Base-by-base conservation (phyloP, 2,329 filamentous ascomycete species). In the Fusarium circinatum region DNA sequence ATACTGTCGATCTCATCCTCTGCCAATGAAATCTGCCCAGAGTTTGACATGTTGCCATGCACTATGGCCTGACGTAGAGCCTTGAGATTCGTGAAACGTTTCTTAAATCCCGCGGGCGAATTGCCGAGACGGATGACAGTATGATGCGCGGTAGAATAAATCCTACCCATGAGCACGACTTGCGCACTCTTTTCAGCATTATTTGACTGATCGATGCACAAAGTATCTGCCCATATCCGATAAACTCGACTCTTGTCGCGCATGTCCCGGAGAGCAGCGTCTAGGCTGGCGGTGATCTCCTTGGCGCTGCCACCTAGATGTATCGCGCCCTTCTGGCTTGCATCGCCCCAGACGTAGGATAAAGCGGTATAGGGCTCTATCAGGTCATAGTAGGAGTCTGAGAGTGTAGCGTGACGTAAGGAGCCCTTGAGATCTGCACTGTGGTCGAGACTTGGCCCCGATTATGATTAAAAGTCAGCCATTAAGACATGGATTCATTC, bases 31-130 rank as follows among this genome's bases (percentile, higher is more conserved):
- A 48, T 10, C 10, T 8, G 26, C 9, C 14, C 20, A 6, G 17
- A 5, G 2, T 4, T 14, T 17, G 26, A 17, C 2, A 14, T 12
- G 2, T 17, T 48, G 1, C 6, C 26, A 48, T 9, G 10, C 14
- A n/a, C 30, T 10, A 2, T 10, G 0, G 10, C 17, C 45, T 30
- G 20, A 2, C 5, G 30, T 30, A 13, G 20, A 30, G 5, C 10
- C 7, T 12, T 30, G 14, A 49, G 20, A 49, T n/a, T 3, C 6
- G 3, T 30, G 28, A 30, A n/a, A 7, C n/a, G 4, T 4, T 30
- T 30, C 6, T n/a, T 3, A 6, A n/a, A 49, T 6, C 20, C 14
- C 2, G 14, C 0, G 0, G 45, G 45, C 10, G 14, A 48, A 3
- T 30, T 30, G 2, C 45, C 20, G 2, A 30, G 20, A 30, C 30